Evolutionary conservation across 2,329 filamentous ascomycete genomes (phyloP).

Genomic region (Teratosphaeria viscida): DNA sequence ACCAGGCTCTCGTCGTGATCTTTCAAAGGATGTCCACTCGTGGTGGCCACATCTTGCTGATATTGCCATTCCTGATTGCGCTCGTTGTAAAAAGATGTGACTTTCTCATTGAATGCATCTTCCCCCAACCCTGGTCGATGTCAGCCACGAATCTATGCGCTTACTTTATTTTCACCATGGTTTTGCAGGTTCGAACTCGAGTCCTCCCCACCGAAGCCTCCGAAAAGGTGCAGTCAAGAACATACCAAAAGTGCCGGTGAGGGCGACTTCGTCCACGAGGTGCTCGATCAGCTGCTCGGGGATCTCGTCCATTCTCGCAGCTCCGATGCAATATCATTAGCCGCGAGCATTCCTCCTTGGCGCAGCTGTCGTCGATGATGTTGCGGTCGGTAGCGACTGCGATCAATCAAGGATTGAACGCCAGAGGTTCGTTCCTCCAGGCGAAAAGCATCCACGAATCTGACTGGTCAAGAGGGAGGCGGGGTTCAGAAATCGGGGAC

Average conservation of each 20-base stretch:
- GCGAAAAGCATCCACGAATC: background rate
- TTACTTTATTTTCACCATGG: background rate
- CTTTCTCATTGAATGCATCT: slow-evolving; percentile 29
- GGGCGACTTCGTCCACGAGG: slow-evolving; percentile 48
- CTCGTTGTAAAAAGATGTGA: slow-evolving; percentile 29
- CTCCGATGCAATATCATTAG: background rate
- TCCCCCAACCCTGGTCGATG: slow-evolving; percentile 29
- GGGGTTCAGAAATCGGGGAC: background rate
- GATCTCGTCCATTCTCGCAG: background rate
- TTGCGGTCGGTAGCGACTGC: background rate
- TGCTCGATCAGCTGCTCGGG: slow-evolving; percentile 46
- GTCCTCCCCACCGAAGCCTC: background rate
- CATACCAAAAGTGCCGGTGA: slow-evolving; percentile 49
- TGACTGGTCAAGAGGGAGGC: background rate
- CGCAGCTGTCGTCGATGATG: background rate
- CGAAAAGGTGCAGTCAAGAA: slow-evolving; percentile 3
- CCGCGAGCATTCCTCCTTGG: background rate
- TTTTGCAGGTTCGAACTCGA: background rate
- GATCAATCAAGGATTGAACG: background rate
- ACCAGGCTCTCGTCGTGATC: slow-evolving; percentile 9
- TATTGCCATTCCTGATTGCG: slow-evolving; percentile 3
- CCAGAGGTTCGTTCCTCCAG: background rate
- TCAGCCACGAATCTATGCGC: background rate
- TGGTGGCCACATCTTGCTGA: background rate
- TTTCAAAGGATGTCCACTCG: background rate